Evolutionary conservation across 2,329 filamentous ascomycete species (phyloP).

Genomic region (Aspergillus tanneri): DNA sequence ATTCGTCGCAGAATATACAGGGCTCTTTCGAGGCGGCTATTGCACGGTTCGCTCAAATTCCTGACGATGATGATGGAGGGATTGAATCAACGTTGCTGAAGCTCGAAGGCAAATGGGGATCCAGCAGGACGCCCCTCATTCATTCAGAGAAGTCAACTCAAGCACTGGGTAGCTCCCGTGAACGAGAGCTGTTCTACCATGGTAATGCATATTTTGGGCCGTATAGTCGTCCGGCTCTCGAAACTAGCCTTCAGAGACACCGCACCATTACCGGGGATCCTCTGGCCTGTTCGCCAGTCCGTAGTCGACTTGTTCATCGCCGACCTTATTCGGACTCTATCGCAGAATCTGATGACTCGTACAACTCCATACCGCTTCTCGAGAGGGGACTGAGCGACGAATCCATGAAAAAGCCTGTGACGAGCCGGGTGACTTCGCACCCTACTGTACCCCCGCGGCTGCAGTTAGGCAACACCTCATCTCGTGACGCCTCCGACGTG

Average conservation of each 20-base stretch:
- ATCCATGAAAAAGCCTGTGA: conserved; percentile 49
- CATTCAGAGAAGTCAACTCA: background rate
- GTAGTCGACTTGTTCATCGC: conserved; percentile 29
- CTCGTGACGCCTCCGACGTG: conserved; percentile 27
- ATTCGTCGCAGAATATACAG: conserved; percentile 57
- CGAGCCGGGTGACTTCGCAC: conserved; percentile 17
- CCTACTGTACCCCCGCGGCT: conserved; percentile 23
- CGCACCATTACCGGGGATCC: conserved; percentile 25
- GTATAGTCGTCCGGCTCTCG: no score
- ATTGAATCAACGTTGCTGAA: conserved; percentile 91
- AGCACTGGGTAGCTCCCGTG: background rate
- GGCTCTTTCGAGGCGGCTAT: conserved; percentile 86
- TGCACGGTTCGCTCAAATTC: conserved; percentile 80
- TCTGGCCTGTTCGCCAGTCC: conserved; percentile 28
- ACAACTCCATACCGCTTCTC: conserved; percentile 73
- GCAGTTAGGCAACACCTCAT: conserved; percentile 30
- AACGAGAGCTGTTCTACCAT: conserved; percentile 9
- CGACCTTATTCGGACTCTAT: conserved; percentile 44
- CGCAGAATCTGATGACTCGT: conserved; percentile 68
- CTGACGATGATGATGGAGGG: conserved; percentile 84
- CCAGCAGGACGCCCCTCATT: background rate
- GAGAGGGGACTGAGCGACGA: conserved; percentile 60
- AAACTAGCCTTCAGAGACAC: conserved; percentile 21
- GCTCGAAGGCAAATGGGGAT: conserved; percentile 75
- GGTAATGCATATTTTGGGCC: conserved; percentile 3